These are phyloP conservation scores for Aspergillus sclerotioniger DNA, from an alignment of 495 filamentous ascomycete genomes.

Conservation along the genomic window DNA sequence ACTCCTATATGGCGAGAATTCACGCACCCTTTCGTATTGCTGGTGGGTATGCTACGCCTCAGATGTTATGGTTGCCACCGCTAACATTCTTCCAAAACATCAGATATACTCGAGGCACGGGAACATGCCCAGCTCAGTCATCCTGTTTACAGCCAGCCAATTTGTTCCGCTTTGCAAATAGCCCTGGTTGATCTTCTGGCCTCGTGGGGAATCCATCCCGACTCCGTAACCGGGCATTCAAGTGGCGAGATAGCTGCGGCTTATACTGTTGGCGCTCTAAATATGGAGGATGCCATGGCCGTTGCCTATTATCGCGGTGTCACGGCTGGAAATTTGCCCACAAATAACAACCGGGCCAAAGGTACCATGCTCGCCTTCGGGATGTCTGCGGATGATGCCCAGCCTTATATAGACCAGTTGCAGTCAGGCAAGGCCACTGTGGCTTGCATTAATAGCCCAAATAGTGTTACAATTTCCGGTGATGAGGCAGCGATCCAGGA, in stretches of 20 bases:
- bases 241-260: conserved; percentile 44
- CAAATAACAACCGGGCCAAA: conserved; percentile 2
- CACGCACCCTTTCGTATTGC: conserved; percentile 7
- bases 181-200: conserved; percentile 33
- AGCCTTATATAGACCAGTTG: conserved; percentile 23
- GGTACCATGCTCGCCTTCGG: conserved; percentile 42
- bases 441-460: conserved; percentile 49
- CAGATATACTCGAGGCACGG: not conserved
- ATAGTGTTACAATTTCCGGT: conserved; percentile 41
- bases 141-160: conserved; percentile 28
- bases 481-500: conserved; percentile 36
- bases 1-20: conserved; percentile 17
- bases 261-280: conserved; percentile 31
- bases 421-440: conserved; percentile 24
- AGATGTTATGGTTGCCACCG: not conserved
- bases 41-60: not conserved
- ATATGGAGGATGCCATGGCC: conserved; percentile 27
- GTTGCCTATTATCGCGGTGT: conserved; percentile 39
- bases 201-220: conserved; percentile 33
- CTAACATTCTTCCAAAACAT: not conserved
- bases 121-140: not conserved
- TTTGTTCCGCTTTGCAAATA: conserved; percentile 40
- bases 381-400: conserved; percentile 22
- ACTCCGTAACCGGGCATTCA: conserved; percentile 37
- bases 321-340: conserved; percentile 16